Percentiles rank a stretch among this genome's conserved stretches.
Conservation (phyloP, 768 basidiomycete species). For the Hygrocybe punicea region DNA sequence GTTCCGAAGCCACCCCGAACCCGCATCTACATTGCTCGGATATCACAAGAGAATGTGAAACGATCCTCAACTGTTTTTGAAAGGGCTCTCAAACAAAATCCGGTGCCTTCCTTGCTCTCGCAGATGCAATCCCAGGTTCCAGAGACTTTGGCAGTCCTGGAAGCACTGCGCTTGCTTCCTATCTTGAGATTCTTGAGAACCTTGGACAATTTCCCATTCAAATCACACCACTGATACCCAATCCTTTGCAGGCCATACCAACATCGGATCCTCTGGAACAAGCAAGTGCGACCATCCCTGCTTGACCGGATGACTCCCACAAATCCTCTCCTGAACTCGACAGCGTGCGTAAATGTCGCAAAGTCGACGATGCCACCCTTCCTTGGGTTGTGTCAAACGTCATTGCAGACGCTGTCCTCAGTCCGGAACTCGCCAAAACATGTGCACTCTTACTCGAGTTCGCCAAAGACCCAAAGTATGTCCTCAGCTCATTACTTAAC, state of each 20-base stretch:
- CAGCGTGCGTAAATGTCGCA: background rate
- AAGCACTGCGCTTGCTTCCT: background rate
- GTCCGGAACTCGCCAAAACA: too few species aligned
- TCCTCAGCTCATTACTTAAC: too few species aligned
- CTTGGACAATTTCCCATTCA: background rate
- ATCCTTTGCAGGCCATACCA: background rate
- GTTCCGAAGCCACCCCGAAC: too few species aligned
- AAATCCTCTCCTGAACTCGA: background rate
- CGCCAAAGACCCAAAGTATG: background rate
- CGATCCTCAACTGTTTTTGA: too few species aligned
- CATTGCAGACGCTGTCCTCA: background rate
- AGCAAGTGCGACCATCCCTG: background rate
- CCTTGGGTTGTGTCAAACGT: background rate
- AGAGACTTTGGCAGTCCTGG: background rate
- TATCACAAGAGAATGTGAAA: too few species aligned
- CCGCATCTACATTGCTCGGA: too few species aligned
- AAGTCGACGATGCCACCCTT: background rate
- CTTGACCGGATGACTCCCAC: background rate
- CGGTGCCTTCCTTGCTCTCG: too few species aligned
- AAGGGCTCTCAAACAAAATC: too few species aligned
- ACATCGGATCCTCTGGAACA: background rate
- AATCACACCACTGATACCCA: background rate
- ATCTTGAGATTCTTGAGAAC: background rate
- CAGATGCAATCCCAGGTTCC: too few species aligned
- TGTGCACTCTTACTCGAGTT: constrained; percentile 3